Evolutionary conservation across 1,284 basidiomycete species (phyloP), one percentile per base, ranked within the genome.

Genomic region (Puccinia polysora): DNA sequence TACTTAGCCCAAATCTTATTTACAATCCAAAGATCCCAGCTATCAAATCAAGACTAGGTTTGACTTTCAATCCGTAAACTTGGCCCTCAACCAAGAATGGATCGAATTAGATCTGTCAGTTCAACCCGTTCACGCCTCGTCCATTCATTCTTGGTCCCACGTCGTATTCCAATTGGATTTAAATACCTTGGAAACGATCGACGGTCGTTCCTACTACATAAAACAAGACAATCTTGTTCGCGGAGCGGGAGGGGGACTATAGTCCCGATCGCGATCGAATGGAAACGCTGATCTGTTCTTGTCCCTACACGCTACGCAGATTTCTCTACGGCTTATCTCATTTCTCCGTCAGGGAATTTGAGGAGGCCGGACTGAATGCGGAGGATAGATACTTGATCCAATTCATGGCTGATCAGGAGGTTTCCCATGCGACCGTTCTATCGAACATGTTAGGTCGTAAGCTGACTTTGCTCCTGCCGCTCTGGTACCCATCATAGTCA

Each of bases 81-180:
- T 87, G 25, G 86, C 81, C 2, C 78, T 87, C 25, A 84, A 87
- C 76, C 86, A 87, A 79, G 85, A 86, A 78, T 85, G 80, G 75
- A 83, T 86, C 40, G 84, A 86, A 76, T 82, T 86, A 74, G 86
- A 87, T 75, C 79, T 88, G 68, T 70, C n/a, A 70, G 58, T 47
- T n/a, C n/a, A n/a, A n/a, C n/a, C 18, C 30, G 3, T 30, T 34
- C 50, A 23, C 18, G 3, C 14, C 12, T n/a, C 43, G 12, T n/a
- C n/a, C 43, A 12, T 47, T 28, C 52, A 20, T 10, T 25, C 7
- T 12, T 20, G n/a, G n/a, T 8, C 10, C 28, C 20, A 53, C n/a
- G 28, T 53, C 20, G 8, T 53, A 10, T 25, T 10, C 8, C 8
- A 53, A 20, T 8, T 32, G 28, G 18, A 4, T 56, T 56, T 32